A percentile compares a stretch with the other conserved stretches of the same genome.
Evolutionary conservation across 2,329 filamentous ascomycete species (phyloP).

Genomic region (Ramularia endophylla): DNA sequence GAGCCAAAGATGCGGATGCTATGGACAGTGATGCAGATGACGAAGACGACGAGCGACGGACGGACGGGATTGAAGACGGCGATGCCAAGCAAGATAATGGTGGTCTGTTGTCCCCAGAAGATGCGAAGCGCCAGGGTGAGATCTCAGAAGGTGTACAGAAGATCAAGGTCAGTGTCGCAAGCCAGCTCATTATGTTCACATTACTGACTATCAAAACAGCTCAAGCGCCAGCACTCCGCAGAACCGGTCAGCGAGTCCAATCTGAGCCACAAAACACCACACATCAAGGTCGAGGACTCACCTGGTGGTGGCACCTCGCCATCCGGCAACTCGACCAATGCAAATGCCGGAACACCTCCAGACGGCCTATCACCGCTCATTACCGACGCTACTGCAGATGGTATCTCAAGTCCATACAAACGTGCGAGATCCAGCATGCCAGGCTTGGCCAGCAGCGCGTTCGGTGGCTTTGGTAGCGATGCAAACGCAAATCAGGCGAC

Average conservation of each 20-base stretch:
- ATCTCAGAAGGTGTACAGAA: slow-evolving; percentile 74
- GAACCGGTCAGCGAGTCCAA: slow-evolving; percentile 52
- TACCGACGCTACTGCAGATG: slow-evolving; percentile 41
- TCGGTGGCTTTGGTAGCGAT: slow-evolving; percentile 12
- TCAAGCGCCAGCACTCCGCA: slow-evolving; percentile 73
- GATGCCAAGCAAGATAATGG: slow-evolving; percentile 57
- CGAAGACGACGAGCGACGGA: slow-evolving; percentile 53
- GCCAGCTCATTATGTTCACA: background rate
- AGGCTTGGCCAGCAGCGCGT: slow-evolving; percentile 25
- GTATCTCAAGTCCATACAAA: slow-evolving; percentile 66
- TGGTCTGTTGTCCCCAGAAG: slow-evolving; percentile 57
- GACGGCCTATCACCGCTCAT: slow-evolving; percentile 19
- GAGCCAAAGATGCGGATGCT: slow-evolving; percentile 48
- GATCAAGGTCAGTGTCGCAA: slow-evolving; percentile 58
- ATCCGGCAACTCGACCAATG: slow-evolving; percentile 25
- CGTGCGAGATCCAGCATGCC: slow-evolving; percentile 62
- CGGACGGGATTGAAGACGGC: slow-evolving; percentile 61
- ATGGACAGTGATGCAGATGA: slow-evolving; percentile 76
- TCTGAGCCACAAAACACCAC: slow-evolving; percentile 40
- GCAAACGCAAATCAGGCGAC: slow-evolving; percentile 9
- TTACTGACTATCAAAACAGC: slow-evolving; percentile 43
- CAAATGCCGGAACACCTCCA: slow-evolving; percentile 30
- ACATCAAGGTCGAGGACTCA: slow-evolving; percentile 32
- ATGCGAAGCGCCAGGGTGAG: slow-evolving; percentile 66
- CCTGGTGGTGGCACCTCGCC: slow-evolving; percentile 38